Evolutionary conservation across 1,284 basidiomycete genomes (phyloP).

Genomic region (Ustilago hordei): DNA sequence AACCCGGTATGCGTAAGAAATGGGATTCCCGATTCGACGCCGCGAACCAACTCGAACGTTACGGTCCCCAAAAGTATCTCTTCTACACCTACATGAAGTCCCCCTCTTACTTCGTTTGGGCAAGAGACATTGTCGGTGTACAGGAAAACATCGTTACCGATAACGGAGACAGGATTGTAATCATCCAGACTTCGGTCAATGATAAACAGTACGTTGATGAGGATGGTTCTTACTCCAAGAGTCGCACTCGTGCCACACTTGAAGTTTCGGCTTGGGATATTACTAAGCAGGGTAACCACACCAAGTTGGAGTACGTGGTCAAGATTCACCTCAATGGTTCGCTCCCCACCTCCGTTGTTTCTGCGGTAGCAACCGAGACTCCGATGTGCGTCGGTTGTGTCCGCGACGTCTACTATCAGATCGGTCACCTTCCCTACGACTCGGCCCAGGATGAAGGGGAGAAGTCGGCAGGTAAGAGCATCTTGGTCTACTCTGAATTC

Average conservation of each 20-base stretch:
- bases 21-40: conserved; percentile 64
- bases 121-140: conserved; percentile 62
- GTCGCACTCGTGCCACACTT: conserved; percentile 60
- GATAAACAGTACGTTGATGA: conserved; percentile 62
- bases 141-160: conserved; percentile 53
- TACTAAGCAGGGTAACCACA: conserved; percentile 51
- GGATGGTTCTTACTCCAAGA: conserved; percentile 57
- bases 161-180: conserved; percentile 37
- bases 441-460: conserved; percentile 30
- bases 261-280: conserved; percentile 60
- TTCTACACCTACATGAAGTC: conserved; percentile 65
- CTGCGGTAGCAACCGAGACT: conserved; percentile 60
- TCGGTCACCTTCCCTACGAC: conserved; percentile 57
- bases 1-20: conserved; percentile 63
- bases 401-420: conserved; percentile 56
- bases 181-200: conserved; percentile 57
- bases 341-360: conserved; percentile 58
- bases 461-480: conserved; percentile 23
- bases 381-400: conserved; percentile 64
- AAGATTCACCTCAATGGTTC: conserved; percentile 64
- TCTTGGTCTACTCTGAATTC: conserved; percentile 50
- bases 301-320: conserved; percentile 61
- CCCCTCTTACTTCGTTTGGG: conserved; percentile 65
- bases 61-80: conserved; percentile 33
- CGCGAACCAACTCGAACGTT: conserved; percentile 45